Evolutionary conservation across 495 filamentous ascomycete species (phyloP).

Genomic region (Parmelia sp.): DNA sequence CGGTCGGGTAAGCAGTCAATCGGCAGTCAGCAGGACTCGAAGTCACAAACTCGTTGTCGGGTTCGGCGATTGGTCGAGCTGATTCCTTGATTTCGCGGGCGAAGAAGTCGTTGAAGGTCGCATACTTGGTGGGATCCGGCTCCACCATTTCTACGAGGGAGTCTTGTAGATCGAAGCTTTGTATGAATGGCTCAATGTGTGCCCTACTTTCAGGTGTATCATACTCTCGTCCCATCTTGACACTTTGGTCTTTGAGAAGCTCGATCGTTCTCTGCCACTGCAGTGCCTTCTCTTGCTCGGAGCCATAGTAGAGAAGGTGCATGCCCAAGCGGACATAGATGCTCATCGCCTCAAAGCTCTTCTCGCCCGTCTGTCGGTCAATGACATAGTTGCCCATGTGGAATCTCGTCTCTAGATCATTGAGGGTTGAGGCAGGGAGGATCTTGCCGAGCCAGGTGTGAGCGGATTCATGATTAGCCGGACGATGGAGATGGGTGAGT

Average conservation of each 20-base stretch:
- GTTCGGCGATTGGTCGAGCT: conserved; percentile 34
- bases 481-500: conserved; percentile 31
- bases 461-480: conserved; percentile 29
- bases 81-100: conserved; percentile 35
- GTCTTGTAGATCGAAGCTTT: conserved; percentile 32
- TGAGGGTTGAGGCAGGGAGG: conserved; percentile 30
- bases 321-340: conserved; percentile 43
- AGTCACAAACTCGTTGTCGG: conserved; percentile 30
- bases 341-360: conserved; percentile 38
- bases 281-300: conserved; percentile 30
- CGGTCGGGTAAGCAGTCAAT: conserved; percentile 33
- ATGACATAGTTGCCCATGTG: conserved; percentile 42
- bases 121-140: conserved; percentile 31
- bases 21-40: conserved; percentile 40
- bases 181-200: conserved; percentile 39
- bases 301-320: conserved; percentile 28
- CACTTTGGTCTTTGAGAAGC: conserved; percentile 33
- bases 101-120: conserved; percentile 43
- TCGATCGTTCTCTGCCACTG: conserved; percentile 34
- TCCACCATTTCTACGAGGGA: conserved; percentile 32
- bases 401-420: conserved; percentile 32
- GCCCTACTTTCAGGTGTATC: conserved; percentile 33
- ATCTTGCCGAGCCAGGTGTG: conserved; percentile 33
- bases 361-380: conserved; percentile 35
- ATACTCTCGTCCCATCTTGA: conserved; percentile 41